Evolutionary conservation across 2,329 filamentous ascomycete genomes (phyloP).

Genomic region (Fusarium miscanthi): DNA sequence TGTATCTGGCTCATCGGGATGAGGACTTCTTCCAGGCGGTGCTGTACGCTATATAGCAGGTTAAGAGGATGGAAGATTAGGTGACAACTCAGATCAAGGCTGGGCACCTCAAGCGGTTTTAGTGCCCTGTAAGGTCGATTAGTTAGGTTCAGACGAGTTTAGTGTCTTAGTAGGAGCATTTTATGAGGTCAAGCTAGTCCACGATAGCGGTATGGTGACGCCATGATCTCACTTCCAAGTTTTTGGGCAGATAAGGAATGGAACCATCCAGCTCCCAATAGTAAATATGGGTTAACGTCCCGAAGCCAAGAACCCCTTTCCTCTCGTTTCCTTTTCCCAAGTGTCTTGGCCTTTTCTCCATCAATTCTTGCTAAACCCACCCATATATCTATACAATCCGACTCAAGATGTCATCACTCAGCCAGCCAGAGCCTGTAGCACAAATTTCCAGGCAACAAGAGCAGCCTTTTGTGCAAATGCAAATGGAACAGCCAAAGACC

Average conservation of each 20-base stretch:
- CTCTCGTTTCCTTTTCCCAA: too few relatives aligned
- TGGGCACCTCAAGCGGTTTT: background rate
- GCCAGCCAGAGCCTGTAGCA: too few relatives aligned
- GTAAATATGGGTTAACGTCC: too few relatives aligned
- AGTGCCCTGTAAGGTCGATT: background rate
- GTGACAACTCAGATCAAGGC: background rate
- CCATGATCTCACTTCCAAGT: background rate
- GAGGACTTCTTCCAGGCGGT: background rate
- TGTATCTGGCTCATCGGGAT: background rate
- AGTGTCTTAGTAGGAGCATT: background rate
- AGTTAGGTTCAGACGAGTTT: background rate
- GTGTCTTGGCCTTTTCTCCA: too few relatives aligned
- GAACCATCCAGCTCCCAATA: too few relatives aligned
- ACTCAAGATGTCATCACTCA: too few relatives aligned
- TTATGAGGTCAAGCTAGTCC: background rate
- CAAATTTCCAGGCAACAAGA: too few relatives aligned
- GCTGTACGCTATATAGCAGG: background rate
- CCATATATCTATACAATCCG: too few relatives aligned
- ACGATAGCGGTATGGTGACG: background rate
- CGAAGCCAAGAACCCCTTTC: too few relatives aligned
- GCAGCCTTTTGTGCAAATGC: too few relatives aligned
- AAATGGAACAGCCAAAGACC: too few relatives aligned
- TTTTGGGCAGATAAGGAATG: background rate
- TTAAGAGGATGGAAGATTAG: constrained; percentile 1
- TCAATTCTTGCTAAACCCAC: too few relatives aligned